Percentiles rank a stretch among this genome's conserved stretches.
Evolutionary conservation across 805 yeast genomes (phyloP).

Genomic region (Kodamaea leandrae): DNA sequence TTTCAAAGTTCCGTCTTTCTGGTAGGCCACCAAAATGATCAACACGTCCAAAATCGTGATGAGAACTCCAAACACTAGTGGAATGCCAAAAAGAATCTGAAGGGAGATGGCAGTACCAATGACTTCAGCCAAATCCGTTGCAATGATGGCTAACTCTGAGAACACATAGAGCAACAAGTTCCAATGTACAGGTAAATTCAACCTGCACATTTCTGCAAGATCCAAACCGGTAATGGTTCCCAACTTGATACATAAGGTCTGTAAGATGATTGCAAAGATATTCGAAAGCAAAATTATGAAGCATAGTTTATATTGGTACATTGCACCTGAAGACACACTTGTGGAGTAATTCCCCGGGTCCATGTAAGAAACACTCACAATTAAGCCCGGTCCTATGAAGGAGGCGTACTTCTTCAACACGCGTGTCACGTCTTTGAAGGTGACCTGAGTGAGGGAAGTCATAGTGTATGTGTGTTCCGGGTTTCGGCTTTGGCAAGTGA

Average conservation of each 20-base stretch:
- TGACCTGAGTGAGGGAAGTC: not conserved
- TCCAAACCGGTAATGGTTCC: constrained; percentile 91
- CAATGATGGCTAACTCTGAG: constrained; percentile 85
- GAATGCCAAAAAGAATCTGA: constrained; percentile 71
- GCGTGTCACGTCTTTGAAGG: not conserved
- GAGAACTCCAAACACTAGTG: constrained; percentile 70
- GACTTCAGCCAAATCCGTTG: constrained; percentile 92
- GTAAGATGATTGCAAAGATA: constrained; percentile 78
- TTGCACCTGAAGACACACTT: constrained; percentile 85
- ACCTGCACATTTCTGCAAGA: constrained; percentile 78
- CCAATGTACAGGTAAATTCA: constrained; percentile 64
- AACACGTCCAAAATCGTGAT: constrained; percentile 81
- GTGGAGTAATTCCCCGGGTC: constrained; percentile 95
- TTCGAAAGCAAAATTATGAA: constrained; percentile 77
- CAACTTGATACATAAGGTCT: constrained; percentile 76
- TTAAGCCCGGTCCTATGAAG: constrained; percentile 84
- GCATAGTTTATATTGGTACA: constrained; percentile 67
- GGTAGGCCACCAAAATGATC: constrained; percentile 72
- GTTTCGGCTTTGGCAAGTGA: not conserved
- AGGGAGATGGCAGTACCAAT: constrained; percentile 90
- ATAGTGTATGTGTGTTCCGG: not conserved
- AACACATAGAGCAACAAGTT: constrained; percentile 61
- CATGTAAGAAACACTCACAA: constrained; percentile 88
- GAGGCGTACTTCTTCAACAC: constrained; percentile 52
- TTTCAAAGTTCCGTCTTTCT: constrained; percentile 68